phyloP scores from a whole-genome alignment of 1,139 yeast species.

The Lodderomyces jiufengensis region DNA sequence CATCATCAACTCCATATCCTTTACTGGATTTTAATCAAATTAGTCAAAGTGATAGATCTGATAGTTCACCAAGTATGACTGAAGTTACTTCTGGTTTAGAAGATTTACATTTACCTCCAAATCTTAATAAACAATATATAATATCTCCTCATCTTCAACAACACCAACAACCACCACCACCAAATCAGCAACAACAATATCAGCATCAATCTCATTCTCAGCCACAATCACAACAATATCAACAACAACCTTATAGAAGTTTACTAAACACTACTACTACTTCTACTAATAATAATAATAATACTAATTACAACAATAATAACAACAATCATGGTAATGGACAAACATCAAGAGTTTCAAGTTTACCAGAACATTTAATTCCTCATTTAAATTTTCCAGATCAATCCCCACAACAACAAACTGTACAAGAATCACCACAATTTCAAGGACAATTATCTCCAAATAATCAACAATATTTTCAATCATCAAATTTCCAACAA shows the following conservation, averaged over 20 bases:
- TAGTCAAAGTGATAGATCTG: conserved; percentile 7
- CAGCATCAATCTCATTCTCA: conserved; percentile 2
- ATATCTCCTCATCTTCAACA: conserved; percentile 2
- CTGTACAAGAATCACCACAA: conserved; percentile 3
- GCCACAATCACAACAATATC: conserved; percentile 6
- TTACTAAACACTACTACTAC: too few species aligned
- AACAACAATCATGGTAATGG: conserved; percentile 2
- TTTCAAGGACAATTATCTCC: conserved; percentile 8
- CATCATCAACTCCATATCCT: conserved; percentile 25
- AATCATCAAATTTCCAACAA: conserved; percentile 1
- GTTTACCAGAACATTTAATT: conserved; percentile 1
- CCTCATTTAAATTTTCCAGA: conserved; percentile 1
- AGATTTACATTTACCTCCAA: conserved; percentile 15
- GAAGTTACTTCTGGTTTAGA: conserved; percentile 13
- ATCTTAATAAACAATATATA: conserved; percentile 7
- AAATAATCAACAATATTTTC: conserved; percentile 3
- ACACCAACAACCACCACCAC: background rate
- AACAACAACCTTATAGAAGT: background rate
- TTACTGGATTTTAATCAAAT: conserved; percentile 13
- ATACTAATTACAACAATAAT: conserved; percentile 1
- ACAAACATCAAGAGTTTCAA: conserved; percentile 1
- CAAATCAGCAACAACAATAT: conserved; percentile 3
- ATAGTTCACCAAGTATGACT: conserved; percentile 11
- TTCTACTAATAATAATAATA: conserved; percentile 1
- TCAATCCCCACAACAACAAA: background rate